phyloP scores from a whole-genome alignment of 805 yeast genomes.

The Sungouiozyma ichnusensis region DNA sequence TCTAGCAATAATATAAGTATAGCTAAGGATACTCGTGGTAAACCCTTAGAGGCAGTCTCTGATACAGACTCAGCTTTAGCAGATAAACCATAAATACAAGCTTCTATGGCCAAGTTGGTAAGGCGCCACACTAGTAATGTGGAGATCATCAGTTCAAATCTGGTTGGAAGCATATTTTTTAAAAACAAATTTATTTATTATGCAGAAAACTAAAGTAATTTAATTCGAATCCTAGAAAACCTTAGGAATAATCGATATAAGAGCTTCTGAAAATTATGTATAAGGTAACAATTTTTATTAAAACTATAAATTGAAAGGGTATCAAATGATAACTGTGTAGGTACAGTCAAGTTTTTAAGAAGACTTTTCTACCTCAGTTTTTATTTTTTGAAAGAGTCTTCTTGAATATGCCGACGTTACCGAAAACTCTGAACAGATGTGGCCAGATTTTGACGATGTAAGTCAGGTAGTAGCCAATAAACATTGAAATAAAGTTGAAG shows the following conservation, averaged over 20 bases:
- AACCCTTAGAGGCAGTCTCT: too few species aligned
- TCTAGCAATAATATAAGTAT: too few species aligned
- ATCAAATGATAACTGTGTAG: neutral
- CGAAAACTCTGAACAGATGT: neutral
- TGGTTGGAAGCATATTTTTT: slow-evolving; percentile 46
- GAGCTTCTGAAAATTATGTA: too few species aligned
- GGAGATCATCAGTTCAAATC: slow-evolving; percentile 76
- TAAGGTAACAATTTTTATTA: too few species aligned
- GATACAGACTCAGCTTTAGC: too few species aligned
- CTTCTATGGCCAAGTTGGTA: slow-evolving; percentile 63
- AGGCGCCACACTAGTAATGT: slow-evolving; percentile 88
- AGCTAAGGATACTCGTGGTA: too few species aligned
- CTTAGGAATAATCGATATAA: too few species aligned
- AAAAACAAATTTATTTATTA: too few species aligned
- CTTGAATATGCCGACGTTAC: neutral
- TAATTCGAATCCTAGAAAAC: too few species aligned
- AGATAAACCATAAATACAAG: slow-evolving; percentile 12
- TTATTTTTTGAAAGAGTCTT: neutral
- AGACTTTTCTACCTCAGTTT: neutral
- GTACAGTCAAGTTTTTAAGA: too few species aligned
- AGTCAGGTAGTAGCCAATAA: slow-evolving; percentile 15
- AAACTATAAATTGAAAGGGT: neutral
- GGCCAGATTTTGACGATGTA: slow-evolving; percentile 16
- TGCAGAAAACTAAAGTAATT: too few species aligned
- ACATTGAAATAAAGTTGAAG: slow-evolving; percentile 36